Base-by-base conservation (phyloP, 176 grass and related monocot species). In the Tillandsia fasciculata region DNA sequence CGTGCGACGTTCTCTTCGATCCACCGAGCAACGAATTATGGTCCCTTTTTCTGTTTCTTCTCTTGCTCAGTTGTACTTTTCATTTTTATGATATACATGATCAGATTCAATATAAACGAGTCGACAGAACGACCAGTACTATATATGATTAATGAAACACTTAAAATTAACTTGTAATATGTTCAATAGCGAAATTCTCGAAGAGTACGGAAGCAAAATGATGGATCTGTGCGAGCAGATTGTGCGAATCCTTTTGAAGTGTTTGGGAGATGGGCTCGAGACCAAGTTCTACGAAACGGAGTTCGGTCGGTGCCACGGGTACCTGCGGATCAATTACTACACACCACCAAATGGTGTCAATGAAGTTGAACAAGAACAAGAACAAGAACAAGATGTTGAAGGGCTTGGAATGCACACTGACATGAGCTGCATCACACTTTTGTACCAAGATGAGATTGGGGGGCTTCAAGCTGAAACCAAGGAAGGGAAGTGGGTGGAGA, bases 381-480 rank as follows among this genome's bases (percentile, higher is more conserved):
- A 29, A 29, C 28, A 48, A 15, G 10, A 22, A 51, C 13, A 51
- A 17, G 67, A 69, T 17, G 49, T 69, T 11, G 67, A 52, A 51
- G 67, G 67, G 67, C 67, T 69, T 11, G 67, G 67, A 12, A 69
- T 52, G 67, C 67, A 69, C 49, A 69, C 49, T 8, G 67, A 69
- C 67, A 69, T 69, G 67, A 69, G 49, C 67, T 69, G 67, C 67
- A 69, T 69, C 51, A 69, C 67, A 11, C 50, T 69, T 20, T 23
- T 69, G 18, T 51, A 69, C 48, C 67, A 50, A 23, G 67, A 69
- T 17, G 48, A 26, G 67, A 69, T 69, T 14, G 49, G 67, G 18
- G 67, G 67, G 1, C 48, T 69, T 12, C 67, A 69, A 27, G 67
- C 48, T 12, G 20, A 20, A 69, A 49, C 67, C 0, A 51, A 50